phyloP scores from a whole-genome alignment of 192 early-diverging fungal genomes.

The Coemansia sp. region DNA sequence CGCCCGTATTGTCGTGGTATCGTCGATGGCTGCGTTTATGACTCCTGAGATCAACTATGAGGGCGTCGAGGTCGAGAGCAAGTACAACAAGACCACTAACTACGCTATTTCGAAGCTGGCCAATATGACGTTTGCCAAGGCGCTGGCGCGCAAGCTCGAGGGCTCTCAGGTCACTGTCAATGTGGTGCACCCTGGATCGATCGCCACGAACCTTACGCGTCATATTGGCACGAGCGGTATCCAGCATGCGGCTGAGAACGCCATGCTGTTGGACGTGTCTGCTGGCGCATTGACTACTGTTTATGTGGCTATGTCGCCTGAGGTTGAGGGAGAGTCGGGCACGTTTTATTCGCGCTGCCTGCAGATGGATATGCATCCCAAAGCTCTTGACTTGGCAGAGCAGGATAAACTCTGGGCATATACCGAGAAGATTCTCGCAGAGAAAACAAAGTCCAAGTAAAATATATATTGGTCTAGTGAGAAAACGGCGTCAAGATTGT shows the following conservation, averaged over 20 bases:
- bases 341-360: slow-evolving; percentile 19
- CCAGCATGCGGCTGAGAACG: slow-evolving; percentile 4
- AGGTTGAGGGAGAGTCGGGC: slow-evolving; percentile 25
- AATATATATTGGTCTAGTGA: not conserved
- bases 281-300: slow-evolving; percentile 40
- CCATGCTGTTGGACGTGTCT: slow-evolving; percentile 15
- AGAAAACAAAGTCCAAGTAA: slow-evolving; percentile 11
- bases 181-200: slow-evolving; percentile 32
- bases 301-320: slow-evolving; percentile 37
- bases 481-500: too few relatives aligned
- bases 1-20: slow-evolving; percentile 36
- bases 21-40: slow-evolving; percentile 46
- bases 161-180: slow-evolving; percentile 26
- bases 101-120: slow-evolving; percentile 52
- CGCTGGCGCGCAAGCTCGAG: slow-evolving; percentile 40
- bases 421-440: slow-evolving; percentile 32
- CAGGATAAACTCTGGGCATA: slow-evolving; percentile 51
- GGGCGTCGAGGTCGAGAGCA: slow-evolving; percentile 11
- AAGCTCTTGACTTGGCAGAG: slow-evolving; percentile 2
- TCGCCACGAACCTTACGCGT: slow-evolving; percentile 29
- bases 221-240: slow-evolving; percentile 19
- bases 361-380: slow-evolving; percentile 19
- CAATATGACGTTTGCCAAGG: slow-evolving; percentile 41
- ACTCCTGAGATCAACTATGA: slow-evolving; percentile 27
- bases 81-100: slow-evolving; percentile 27